Base-by-base conservation (phyloP, 1,284 basidiomycete species). In the Pholiota adiposa region DNA sequence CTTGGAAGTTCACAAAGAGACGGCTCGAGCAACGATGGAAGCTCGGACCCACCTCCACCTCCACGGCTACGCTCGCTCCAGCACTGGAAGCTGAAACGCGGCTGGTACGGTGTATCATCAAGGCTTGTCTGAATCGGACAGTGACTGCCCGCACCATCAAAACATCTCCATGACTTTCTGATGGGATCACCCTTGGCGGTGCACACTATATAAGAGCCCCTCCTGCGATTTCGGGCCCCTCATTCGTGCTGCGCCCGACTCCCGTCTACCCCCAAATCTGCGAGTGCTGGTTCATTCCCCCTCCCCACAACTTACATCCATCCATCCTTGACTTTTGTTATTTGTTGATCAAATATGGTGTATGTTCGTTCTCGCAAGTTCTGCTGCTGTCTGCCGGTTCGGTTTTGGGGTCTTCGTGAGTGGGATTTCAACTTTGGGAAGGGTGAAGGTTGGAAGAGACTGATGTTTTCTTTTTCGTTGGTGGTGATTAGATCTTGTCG, bases 381-480 rank as follows among this genome's bases (percentile, higher is more conserved):
- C 72, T 86, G 83, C 72, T 85, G 79, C 72, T 87, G 84, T 69
- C 78, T 88, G 63, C 83, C 86, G 40, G 83, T 88, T 66, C 78
- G 85, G 58, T 72, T 82, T 40, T n/a, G 85, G 83, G 60, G 84
- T 86, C 48, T 84, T 87, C 71, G 76, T 87, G 63, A 76, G 79
- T 77, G 16, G 2, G 4, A n/a, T n/a, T n/a, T n/a, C n/a, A n/a
- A n/a, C 12, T 21, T 18, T 44, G n/a, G 5, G 25, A 12, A 6
- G 11, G 33, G 16, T 21, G 9, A 7, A 25, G 34, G 23, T 2
- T 27, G 7, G 11, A 21, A 7, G 18, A 14, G 21, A 53, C 23
- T 25, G 14, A 7, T 48, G 23, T 16, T 14, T 27, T 25, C 8
- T 53, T 43, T 19, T n/a, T n/a, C n/a, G n/a, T n/a, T n/a, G n/a